These are phyloP conservation scores for Penicillium brevicompactum DNA, from an alignment of 2,329 filamentous ascomycete species.

Conservation along the genomic window DNA sequence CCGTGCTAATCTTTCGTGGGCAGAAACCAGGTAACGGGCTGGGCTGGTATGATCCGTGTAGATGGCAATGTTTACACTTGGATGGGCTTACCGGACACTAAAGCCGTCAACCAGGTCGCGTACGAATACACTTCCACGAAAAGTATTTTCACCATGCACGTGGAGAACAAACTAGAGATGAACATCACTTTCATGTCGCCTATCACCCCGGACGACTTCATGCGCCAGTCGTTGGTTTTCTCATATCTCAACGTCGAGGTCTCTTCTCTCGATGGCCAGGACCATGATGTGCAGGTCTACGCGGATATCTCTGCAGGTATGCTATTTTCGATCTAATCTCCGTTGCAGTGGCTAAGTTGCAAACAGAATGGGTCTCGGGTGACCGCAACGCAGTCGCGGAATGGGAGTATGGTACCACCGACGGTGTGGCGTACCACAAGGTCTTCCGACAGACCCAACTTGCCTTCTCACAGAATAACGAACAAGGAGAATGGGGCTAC, in stretches of 20 bases:
- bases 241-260: constrained; percentile 70
- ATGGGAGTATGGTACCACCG: constrained; percentile 61
- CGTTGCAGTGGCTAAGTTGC: constrained; percentile 10
- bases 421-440: constrained; percentile 64
- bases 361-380: constrained; percentile 70
- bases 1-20: constrained; percentile 17
- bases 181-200: constrained; percentile 72
- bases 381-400: constrained; percentile 58
- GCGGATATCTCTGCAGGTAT: constrained; percentile 70
- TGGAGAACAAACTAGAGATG: constrained; percentile 63
- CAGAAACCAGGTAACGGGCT: constrained; percentile 62
- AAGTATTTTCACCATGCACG: constrained; percentile 69
- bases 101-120: constrained; percentile 58
- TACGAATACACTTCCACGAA: constrained; percentile 73
- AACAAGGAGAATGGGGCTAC: constrained; percentile 57
- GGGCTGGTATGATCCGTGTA: constrained; percentile 70
- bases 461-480: constrained; percentile 49
- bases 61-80: constrained; percentile 66
- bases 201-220: constrained; percentile 66
- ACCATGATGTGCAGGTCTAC: constrained; percentile 70
- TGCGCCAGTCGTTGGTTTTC: constrained; percentile 68
- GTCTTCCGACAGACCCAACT: constrained; percentile 51
- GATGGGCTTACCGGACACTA: constrained; percentile 62
- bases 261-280: constrained; percentile 60
- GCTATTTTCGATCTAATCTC: constrained; percentile 20